These are phyloP conservation scores for Zostera marina DNA, from an alignment of 116 monocot genomes.

Conservation along the genomic window DNA sequence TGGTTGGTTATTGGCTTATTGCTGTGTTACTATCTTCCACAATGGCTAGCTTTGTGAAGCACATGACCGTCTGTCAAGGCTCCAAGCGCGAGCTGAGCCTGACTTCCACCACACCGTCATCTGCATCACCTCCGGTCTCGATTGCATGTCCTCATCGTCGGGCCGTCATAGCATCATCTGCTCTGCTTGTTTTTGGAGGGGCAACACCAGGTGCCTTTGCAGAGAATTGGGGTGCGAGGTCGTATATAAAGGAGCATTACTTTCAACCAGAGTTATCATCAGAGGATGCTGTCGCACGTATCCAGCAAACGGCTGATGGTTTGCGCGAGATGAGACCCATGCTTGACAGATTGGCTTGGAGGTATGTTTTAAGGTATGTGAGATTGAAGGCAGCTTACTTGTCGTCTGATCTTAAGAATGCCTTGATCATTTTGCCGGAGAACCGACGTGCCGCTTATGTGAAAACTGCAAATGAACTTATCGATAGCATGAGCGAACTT, in stretches of 20 bases:
- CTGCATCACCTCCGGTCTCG: too few species aligned
- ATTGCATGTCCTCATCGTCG: too few species aligned
- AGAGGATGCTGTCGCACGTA: conserved; percentile 63
- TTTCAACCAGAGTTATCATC: conserved; percentile 57
- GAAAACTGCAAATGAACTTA: conserved; percentile 52
- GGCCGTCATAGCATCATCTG: too few species aligned
- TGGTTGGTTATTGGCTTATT: too few species aligned
- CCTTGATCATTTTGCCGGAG: conserved; percentile 34
- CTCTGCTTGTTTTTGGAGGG: too few species aligned
- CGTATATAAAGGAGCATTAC: conserved; percentile 62
- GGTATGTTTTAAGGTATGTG: conserved; percentile 62
- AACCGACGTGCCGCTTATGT: conserved; percentile 30
- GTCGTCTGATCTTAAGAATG: conserved; percentile 66
- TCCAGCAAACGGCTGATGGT: conserved; percentile 75
- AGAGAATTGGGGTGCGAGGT: conserved; percentile 52
- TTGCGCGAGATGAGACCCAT: conserved; percentile 53
- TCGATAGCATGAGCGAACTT: conserved; percentile 69
- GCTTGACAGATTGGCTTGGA: conserved; percentile 86
- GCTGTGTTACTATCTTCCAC: too few species aligned
- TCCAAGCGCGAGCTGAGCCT: too few species aligned
- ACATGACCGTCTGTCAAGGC: too few species aligned
- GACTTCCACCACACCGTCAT: too few species aligned
- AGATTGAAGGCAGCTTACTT: conserved; percentile 58
- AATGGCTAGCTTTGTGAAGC: too few species aligned
- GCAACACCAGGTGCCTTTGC: conserved; percentile 4